A percentile compares a stretch with the other conserved stretches of the same genome.
Conservation (phyloP, 768 basidiomycete genomes). For the Crepidotus variabilis region DNA sequence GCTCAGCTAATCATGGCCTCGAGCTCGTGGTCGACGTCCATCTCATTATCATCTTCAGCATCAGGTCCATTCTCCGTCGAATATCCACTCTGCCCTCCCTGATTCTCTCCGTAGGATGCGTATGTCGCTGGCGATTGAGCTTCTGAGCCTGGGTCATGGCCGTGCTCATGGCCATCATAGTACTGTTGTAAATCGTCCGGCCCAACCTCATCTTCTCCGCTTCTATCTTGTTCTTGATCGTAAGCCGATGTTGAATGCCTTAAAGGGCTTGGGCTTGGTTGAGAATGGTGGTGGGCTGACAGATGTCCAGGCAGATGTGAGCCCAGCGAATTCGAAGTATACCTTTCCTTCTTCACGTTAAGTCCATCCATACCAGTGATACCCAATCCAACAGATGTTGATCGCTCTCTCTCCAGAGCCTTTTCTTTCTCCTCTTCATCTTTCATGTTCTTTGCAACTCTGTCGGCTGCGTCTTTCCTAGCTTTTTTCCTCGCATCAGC, state of each 20-base stretch:
- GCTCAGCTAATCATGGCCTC: slow-evolving; percentile 15
- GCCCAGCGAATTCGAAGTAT: not conserved
- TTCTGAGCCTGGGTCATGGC: slow-evolving; percentile 4
- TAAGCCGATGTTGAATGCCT: slow-evolving; percentile 35
- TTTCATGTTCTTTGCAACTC: slow-evolving; percentile 14
- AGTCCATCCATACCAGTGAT: not conserved
- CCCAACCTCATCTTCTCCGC: slow-evolving; percentile 25
- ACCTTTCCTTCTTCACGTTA: slow-evolving; percentile 3
- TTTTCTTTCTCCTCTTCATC: slow-evolving; percentile 15
- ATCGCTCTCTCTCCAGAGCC: slow-evolving; percentile 8
- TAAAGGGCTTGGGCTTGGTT: slow-evolving; percentile 40
- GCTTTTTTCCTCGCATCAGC: slow-evolving; percentile 45
- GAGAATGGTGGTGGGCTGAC: slow-evolving; percentile 6
- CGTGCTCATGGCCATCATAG: not conserved
- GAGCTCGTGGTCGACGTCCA: slow-evolving; percentile 28
- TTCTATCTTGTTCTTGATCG: slow-evolving; percentile 8
- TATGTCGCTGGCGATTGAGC: slow-evolving; percentile 45
- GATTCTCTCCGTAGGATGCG: slow-evolving; percentile 45
- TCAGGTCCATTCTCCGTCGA: slow-evolving; percentile 42
- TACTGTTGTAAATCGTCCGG: slow-evolving; percentile 22
- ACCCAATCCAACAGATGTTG: slow-evolving; percentile 2
- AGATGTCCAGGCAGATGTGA: not conserved
- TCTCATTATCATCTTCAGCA: slow-evolving; percentile 23
- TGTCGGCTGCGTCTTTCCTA: slow-evolving; percentile 34
- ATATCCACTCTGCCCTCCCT: slow-evolving; percentile 51